These are phyloP conservation scores for Auricularia sp. DNA, from an alignment of 768 basidiomycete genomes.

Conservation along the genomic window DNA sequence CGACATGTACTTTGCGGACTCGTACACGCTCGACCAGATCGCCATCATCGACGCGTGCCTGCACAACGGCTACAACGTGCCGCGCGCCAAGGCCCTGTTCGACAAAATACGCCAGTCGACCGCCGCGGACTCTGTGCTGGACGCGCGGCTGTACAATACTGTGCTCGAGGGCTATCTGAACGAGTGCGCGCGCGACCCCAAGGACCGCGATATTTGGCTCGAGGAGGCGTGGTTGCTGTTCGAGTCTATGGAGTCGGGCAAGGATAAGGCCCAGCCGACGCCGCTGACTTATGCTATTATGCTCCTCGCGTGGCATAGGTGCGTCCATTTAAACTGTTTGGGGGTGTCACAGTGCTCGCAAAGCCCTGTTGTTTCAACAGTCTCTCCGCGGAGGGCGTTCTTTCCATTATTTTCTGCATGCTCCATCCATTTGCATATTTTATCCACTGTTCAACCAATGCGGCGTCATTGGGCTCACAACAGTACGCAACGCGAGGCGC, in stretches of 20 bases:
- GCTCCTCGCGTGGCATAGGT: slow-evolving; percentile 51
- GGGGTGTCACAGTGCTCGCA: too few species aligned
- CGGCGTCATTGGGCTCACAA: too few species aligned
- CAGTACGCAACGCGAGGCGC: too few species aligned
- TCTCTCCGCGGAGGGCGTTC: too few species aligned
- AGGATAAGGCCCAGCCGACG: slow-evolving; percentile 40
- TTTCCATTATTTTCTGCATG: too few species aligned
- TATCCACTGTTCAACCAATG: too few species aligned
- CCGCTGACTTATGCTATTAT: slow-evolving; percentile 58
- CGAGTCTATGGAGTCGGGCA: slow-evolving; percentile 38
- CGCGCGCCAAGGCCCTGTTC: slow-evolving; percentile 67
- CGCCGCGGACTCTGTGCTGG: slow-evolving; percentile 35
- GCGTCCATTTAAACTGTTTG: slow-evolving; percentile 11
- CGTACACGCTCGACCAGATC: slow-evolving; percentile 54
- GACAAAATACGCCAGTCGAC: slow-evolving; percentile 39
- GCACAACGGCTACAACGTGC: slow-evolving; percentile 61
- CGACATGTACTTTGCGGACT: slow-evolving; percentile 52
- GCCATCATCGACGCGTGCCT: slow-evolving; percentile 80
- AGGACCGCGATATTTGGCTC: slow-evolving; percentile 44
- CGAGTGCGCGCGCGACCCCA: slow-evolving; percentile 39
- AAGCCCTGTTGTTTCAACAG: too few species aligned
- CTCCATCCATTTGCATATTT: too few species aligned
- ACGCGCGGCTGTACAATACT: slow-evolving; percentile 45
- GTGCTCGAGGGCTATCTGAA: slow-evolving; percentile 56
- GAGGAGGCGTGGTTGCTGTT: slow-evolving; percentile 54